These are phyloP conservation scores for Ceriops decandra DNA, from an alignment of 345 rosid genomes.

Conservation along the genomic window DNA sequence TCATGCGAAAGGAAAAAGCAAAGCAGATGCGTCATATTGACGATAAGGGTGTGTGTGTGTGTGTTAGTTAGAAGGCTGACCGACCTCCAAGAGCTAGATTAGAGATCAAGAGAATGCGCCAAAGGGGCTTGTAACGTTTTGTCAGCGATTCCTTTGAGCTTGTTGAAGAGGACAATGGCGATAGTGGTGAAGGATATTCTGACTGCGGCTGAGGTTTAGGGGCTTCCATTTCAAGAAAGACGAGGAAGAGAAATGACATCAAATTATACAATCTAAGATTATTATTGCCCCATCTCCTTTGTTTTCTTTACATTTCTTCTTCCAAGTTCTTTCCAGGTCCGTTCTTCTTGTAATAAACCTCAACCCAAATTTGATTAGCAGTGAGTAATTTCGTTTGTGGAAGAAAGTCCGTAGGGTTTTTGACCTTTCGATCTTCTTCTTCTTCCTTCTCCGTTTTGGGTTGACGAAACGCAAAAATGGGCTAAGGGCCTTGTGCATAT, in stretches of 20 bases:
- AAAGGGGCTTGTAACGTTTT: constrained; percentile 40
- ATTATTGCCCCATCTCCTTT: background rate
- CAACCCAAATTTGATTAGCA: background rate
- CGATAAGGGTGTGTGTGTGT: background rate
- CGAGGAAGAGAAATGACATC: background rate
- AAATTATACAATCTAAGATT: too few relatives aligned
- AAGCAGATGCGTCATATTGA: background rate
- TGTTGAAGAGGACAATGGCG: background rate
- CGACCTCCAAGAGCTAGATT: constrained; percentile 76
- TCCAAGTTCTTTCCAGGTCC: background rate
- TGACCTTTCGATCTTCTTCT: background rate
- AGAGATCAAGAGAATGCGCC: constrained; percentile 63
- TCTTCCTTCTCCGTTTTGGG: too few relatives aligned
- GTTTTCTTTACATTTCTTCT: background rate
- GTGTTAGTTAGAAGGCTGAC: background rate
- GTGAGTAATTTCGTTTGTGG: background rate
- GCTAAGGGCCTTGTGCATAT: too few relatives aligned
- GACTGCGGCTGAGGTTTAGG: constrained; percentile 13
- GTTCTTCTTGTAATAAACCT: background rate
- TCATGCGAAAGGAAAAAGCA: background rate
- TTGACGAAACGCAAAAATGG: too few relatives aligned
- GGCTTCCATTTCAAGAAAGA: constrained; percentile 34
- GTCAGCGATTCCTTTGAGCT: constrained; percentile 29
- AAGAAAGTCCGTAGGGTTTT: background rate
- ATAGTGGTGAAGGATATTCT: constrained; percentile 8